phyloP scores from a whole-genome alignment of 352 stramenopile species.

The Blastocystis sp. region DNA sequence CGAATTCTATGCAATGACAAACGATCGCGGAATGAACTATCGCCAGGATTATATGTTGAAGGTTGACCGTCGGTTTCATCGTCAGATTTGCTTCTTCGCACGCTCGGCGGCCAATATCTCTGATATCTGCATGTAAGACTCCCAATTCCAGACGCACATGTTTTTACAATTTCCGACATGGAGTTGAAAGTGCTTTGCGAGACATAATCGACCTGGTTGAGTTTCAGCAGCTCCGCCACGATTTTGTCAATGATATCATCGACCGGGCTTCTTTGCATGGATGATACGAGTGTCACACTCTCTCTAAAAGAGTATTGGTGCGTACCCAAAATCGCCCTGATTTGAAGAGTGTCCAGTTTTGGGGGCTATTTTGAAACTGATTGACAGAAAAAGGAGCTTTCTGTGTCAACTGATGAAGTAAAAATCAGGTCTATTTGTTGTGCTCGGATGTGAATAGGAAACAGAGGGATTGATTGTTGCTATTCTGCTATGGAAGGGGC shows the following conservation, averaged over 20 bases:
- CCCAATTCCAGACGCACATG: not conserved
- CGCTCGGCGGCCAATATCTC: slow-evolving; percentile 18
- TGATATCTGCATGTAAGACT: slow-evolving; percentile 27
- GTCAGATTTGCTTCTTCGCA: slow-evolving; percentile 26
- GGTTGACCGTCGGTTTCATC: slow-evolving; percentile 27
- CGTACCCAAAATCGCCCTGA: too few species aligned
- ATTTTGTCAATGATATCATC: slow-evolving; percentile 48
- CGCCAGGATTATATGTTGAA: slow-evolving; percentile 13
- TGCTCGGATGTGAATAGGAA: not conserved
- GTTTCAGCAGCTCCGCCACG: slow-evolving; percentile 27
- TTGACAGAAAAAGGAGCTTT: too few species aligned
- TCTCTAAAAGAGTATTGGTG: not conserved
- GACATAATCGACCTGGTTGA: slow-evolving; percentile 20
- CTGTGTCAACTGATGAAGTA: not conserved
- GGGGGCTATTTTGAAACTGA: too few species aligned
- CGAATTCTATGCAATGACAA: slow-evolving; percentile 1
- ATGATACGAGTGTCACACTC: not conserved
- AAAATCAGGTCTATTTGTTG: not conserved
- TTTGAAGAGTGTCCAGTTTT: too few species aligned
- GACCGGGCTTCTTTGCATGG: slow-evolving; percentile 47
- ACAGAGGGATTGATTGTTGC: not conserved
- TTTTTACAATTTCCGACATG: slow-evolving; percentile 18
- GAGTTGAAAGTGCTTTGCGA: slow-evolving; percentile 19
- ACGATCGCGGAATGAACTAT: not conserved
- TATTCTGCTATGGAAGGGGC: slow-evolving; percentile 5